Percentiles rank a stretch among this genome's conserved stretches.
These are phyloP conservation scores for Fusarium gaditjirri DNA, from an alignment of 2,329 filamentous ascomycete genomes.

Conservation along the genomic window DNA sequence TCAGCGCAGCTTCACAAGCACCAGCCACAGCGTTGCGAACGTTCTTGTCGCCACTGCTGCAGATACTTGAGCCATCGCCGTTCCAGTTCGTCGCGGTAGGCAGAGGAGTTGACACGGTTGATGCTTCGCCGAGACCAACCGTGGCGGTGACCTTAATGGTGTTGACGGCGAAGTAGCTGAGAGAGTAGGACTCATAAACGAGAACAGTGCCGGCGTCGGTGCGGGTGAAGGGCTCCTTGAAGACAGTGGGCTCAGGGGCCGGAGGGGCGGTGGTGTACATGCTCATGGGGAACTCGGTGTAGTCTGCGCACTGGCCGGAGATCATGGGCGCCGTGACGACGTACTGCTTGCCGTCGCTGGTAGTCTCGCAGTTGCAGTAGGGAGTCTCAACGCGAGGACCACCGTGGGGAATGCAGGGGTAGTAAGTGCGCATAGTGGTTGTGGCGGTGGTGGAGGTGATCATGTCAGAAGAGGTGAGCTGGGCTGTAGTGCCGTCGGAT, in stretches of 20 bases:
- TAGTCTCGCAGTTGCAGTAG: constrained; percentile 14
- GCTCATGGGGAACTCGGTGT: constrained; percentile 10
- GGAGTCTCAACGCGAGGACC: background rate
- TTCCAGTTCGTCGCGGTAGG: background rate
- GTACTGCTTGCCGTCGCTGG: background rate
- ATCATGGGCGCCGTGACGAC: constrained; percentile 2
- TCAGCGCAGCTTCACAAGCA: background rate
- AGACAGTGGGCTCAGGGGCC: background rate
- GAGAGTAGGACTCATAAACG: constrained; percentile 7
- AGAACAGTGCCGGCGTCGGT: background rate
- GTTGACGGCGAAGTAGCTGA: constrained; percentile 1
- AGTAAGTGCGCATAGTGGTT: background rate
- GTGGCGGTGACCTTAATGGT: constrained; percentile 6
- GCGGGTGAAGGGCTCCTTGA: background rate
- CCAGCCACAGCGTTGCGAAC: background rate
- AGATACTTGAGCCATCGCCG: background rate
- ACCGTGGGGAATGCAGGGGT: background rate
- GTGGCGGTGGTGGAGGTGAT: background rate
- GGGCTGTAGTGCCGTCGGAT: background rate
- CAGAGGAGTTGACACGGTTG: background rate
- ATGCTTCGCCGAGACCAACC: constrained; percentile 1
- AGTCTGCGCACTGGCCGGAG: background rate
- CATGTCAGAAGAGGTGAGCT: background rate
- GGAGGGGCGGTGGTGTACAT: background rate
- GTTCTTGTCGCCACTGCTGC: background rate